Percentiles rank a stretch among this genome's conserved stretches.
Evolutionary conservation across 148 eudicot species (phyloP).

Genomic region (Chenopodium formosanum): DNA sequence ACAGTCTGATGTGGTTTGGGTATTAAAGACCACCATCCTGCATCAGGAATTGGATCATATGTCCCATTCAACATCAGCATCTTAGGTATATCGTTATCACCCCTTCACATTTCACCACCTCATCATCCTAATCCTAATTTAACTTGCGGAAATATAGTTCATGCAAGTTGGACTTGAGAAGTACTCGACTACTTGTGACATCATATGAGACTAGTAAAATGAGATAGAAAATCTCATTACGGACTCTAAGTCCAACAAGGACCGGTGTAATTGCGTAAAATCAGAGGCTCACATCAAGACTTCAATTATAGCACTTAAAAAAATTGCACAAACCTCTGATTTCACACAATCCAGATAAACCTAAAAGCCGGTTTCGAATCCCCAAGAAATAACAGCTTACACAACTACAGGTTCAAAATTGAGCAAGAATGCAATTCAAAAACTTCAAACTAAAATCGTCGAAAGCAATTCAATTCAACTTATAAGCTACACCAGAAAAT

Average conservation of each 20-base stretch:
- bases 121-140: background rate
- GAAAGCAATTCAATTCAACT: conserved; percentile 14
- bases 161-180: background rate
- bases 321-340: conserved; percentile 10
- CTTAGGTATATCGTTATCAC: background rate
- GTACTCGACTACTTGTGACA: background rate
- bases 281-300: background rate
- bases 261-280: background rate
- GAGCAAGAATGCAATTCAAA: background rate
- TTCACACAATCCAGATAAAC: conserved; percentile 13
- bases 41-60: background rate
- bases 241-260: no score
- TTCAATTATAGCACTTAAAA: background rate
- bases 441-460: conserved; percentile 6
- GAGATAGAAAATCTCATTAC: background rate
- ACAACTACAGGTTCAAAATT: conserved; percentile 8
- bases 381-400: conserved; percentile 13
- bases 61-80: background rate
- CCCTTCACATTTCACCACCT: background rate
- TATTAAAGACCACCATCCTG: background rate
- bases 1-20: background rate
- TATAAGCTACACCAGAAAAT: conserved; percentile 26
- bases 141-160: background rate
- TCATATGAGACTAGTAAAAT: background rate
- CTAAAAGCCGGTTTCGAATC: background rate